Conservation (phyloP, 1,284 basidiomycete species). For the Phaffia rhodozyma region DNA sequence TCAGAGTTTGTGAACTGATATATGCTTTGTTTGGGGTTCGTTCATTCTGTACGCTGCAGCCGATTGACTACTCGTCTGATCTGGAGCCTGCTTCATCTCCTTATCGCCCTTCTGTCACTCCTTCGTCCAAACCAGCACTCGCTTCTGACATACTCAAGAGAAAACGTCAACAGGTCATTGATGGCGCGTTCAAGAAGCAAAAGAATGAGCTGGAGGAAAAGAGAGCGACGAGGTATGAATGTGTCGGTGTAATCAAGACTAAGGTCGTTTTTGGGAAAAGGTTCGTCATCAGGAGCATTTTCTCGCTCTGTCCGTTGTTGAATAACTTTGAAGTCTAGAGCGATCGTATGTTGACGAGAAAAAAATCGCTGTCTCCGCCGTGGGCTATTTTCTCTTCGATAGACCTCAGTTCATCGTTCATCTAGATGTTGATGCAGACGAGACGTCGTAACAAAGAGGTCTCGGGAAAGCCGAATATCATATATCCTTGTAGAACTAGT, state of each 20-base stretch:
- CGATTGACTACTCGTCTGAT: conserved; percentile 17
- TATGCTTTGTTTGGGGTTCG: too few species aligned
- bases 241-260: conserved; percentile 52
- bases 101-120: neutral
- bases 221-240: conserved; percentile 36
- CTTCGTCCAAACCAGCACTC: neutral
- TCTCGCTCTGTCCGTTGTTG: too few species aligned
- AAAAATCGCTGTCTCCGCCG: too few species aligned
- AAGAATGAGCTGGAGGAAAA: conserved; percentile 27
- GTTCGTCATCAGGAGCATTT: conserved; percentile 42
- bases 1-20: neutral
- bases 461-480: too few species aligned
- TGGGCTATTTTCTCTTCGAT: conserved; percentile 32
- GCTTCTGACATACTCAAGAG: neutral
- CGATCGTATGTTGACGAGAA: too few species aligned
- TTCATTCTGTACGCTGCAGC: neutral
- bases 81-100: conserved; percentile 14
- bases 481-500: too few species aligned
- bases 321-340: too few species aligned
- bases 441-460: too few species aligned
- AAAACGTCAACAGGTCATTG: conserved; percentile 1
- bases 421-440: too few species aligned
- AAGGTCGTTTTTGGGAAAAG: conserved; percentile 67
- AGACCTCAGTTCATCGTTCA: neutral
- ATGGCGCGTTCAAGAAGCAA: conserved; percentile 28